Evolutionary conservation across 2,329 filamentous ascomycete species (phyloP), one percentile per base, ranked within the genome.

Genomic region (Diplodia intermedia): DNA sequence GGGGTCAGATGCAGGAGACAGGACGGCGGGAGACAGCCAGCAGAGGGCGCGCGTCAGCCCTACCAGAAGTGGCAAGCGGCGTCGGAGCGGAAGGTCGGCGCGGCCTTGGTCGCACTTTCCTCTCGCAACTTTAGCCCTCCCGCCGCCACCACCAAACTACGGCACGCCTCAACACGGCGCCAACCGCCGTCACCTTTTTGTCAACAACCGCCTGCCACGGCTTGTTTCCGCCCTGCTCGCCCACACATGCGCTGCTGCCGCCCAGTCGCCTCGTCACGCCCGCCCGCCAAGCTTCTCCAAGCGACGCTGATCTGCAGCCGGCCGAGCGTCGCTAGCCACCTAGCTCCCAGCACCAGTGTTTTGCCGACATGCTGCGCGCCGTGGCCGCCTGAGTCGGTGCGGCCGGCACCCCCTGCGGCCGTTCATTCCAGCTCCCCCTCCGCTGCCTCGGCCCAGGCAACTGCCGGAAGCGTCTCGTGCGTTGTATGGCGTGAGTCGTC

Each of bases 331-430:
- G 40, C 43, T 43, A 7, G 11, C 55, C 18, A 11, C 20, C 36
- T 12, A 38, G 36, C 36, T 38, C 36, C 36, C 36, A 38, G 36
- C 36, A 38, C 36, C 55, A 40, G 20, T 7, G 55, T 57, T 57
- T 43, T 43, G 55, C 55, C 55, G 55, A 40, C 55, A 12, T 36
- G 36, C 55, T 43, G 55, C 43, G 55, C 55, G 38, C 55, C 23
- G 18, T 18, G 18, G 20, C 40, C 26, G 36, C 26, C 57, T 49
- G 40, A 49, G 33, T 62, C 26, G 38, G 5, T 29, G 36, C 23
- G 15, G n/a, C 29, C 56, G 57, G 36, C 43, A 36, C 49, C 40
- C 29, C 40, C 26, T 50, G 23, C 43, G 40, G 33, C 47, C 43
- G n/a, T 47, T 36, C 23, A 38, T 52, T 31, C 60, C 29, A 62